Evolutionary conservation across 352 stramenopile genomes (phyloP).

Genomic region (Thraustotheca clavata): DNA sequence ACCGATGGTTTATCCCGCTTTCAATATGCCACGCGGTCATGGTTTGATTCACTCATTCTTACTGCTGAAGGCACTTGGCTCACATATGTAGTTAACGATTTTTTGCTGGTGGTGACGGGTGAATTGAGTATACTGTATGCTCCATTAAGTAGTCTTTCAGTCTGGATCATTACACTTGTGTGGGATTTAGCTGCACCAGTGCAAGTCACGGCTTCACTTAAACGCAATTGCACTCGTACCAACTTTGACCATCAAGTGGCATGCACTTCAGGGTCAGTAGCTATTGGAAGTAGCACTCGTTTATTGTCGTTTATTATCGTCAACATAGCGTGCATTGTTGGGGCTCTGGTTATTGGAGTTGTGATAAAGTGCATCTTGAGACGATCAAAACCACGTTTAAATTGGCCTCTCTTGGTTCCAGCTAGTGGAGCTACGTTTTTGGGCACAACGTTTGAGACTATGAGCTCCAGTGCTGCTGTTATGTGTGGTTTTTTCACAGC

Average conservation of each 20-base stretch:
- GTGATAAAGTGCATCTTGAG: neutral
- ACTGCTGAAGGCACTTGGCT: slow-evolving; percentile 6
- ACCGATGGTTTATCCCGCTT: neutral
- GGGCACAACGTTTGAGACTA: no score
- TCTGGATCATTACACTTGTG: neutral
- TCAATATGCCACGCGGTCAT: neutral
- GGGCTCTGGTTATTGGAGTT: neutral
- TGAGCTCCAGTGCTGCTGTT: no score
- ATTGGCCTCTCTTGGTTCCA: no score
- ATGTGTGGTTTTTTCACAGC: neutral
- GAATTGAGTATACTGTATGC: no score
- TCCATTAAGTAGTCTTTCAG: no score
- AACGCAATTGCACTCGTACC: neutral
- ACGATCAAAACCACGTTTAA: neutral
- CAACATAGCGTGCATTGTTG: neutral
- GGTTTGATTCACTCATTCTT: neutral
- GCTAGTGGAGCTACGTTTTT: no score
- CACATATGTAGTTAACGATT: neutral
- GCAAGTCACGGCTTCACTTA: neutral
- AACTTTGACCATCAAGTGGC: neutral
- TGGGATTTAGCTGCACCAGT: neutral
- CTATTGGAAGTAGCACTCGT: slow-evolving; percentile 3
- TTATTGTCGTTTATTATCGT: neutral
- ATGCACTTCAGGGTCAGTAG: neutral
- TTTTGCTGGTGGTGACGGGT: no score